phyloP scores from a whole-genome alignment of 2,329 filamentous ascomycete species.

The Apiospora aurea region DNA sequence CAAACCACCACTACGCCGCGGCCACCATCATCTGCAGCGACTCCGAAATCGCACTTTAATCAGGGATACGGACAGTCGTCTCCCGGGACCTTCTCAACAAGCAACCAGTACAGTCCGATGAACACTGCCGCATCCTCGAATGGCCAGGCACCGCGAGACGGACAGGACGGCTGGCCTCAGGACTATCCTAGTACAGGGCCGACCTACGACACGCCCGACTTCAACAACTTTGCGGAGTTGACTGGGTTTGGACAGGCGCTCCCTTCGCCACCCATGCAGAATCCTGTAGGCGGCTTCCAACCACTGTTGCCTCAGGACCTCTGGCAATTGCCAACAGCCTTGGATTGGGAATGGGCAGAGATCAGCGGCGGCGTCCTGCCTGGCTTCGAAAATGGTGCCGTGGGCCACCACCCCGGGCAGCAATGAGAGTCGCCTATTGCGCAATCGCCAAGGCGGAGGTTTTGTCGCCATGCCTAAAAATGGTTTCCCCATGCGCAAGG shows the following conservation, averaged over 20 bases:
- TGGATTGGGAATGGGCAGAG: slow-evolving; percentile 86
- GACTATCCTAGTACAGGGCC: slow-evolving; percentile 49
- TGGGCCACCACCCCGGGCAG: slow-evolving; percentile 14
- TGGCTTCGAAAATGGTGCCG: slow-evolving; percentile 61
- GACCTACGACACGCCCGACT: slow-evolving; percentile 46
- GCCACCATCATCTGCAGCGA: slow-evolving; percentile 36
- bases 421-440: not conserved
- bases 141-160: slow-evolving; percentile 52
- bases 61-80: slow-evolving; percentile 37
- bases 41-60: slow-evolving; percentile 42
- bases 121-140: slow-evolving; percentile 46
- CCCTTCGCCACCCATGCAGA: slow-evolving; percentile 39
- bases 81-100: slow-evolving; percentile 41
- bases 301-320: slow-evolving; percentile 92
- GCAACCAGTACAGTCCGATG: slow-evolving; percentile 49
- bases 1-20: slow-evolving; percentile 36
- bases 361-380: slow-evolving; percentile 72
- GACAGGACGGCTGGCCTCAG: slow-evolving; percentile 54
- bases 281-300: slow-evolving; percentile 64
- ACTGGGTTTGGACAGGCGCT: slow-evolving; percentile 50
- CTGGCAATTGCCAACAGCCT: slow-evolving; percentile 94
- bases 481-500: not conserved
- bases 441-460: not conserved
- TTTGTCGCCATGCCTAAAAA: not conserved
- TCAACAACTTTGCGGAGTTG: slow-evolving; percentile 54